A percentile compares a stretch with the other conserved stretches of the same genome.
These are phyloP conservation scores for Aethionema arabicum DNA, from an alignment of 345 rosid genomes.

Conservation along the genomic window DNA sequence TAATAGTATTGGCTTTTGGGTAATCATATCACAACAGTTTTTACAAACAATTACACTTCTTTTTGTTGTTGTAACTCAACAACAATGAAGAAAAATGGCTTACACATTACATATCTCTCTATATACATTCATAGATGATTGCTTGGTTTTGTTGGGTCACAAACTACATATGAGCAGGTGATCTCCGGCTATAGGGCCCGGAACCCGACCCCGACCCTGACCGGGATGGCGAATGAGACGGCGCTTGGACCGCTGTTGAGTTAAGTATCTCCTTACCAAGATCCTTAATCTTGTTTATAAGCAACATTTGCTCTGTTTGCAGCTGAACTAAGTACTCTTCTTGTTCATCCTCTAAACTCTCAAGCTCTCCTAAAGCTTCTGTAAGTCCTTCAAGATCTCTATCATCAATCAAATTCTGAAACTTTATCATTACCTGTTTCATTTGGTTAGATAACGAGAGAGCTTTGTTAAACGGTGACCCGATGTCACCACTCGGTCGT, in stretches of 20 bases:
- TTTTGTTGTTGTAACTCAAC: constrained; percentile 10
- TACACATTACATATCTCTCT: constrained; percentile 33
- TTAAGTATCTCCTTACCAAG: constrained; percentile 76
- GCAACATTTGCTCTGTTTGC: constrained; percentile 79
- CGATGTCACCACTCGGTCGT: constrained; percentile 51
- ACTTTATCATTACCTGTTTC: constrained; percentile 62
- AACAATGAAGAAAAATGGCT: constrained; percentile 22
- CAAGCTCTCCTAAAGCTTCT: constrained; percentile 64
- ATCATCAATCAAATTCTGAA: constrained; percentile 62
- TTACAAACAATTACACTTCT: constrained; percentile 23
- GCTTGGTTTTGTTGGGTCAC: constrained; percentile 17
- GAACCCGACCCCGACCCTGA: constrained; percentile 28
- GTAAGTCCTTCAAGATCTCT: constrained; percentile 59
- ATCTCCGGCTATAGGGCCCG: constrained; percentile 40
- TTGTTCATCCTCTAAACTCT: constrained; percentile 67
- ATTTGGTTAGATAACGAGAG: constrained; percentile 44
- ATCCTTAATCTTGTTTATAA: constrained; percentile 80
- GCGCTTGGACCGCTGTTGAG: constrained; percentile 47
- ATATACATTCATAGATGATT: constrained; percentile 32
- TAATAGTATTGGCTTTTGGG: too few relatives aligned
- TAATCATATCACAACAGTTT: constrained; percentile 2
- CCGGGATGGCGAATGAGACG: constrained; percentile 22
- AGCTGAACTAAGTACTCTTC: constrained; percentile 81
- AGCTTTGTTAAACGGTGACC: constrained; percentile 62
- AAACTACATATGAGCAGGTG: constrained; percentile 37